These are phyloP conservation scores for Hypoxylon fragiforme DNA, from an alignment of 495 filamentous ascomycete genomes.

Conservation along the genomic window DNA sequence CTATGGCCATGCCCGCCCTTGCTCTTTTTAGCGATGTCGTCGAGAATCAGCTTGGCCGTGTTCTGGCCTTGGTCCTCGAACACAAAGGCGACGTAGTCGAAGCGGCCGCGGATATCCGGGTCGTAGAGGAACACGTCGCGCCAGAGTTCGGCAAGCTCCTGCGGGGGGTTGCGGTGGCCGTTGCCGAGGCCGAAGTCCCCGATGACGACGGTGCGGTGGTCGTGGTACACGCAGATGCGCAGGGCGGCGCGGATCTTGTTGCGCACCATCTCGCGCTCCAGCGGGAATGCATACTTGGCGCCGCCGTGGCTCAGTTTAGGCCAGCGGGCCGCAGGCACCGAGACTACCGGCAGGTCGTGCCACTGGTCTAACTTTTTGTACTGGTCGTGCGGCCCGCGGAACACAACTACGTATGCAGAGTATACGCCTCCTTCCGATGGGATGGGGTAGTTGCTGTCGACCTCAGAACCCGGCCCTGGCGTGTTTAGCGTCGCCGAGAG, in stretches of 20 bases:
- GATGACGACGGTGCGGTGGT: slow-evolving; percentile 63
- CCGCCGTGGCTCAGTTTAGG: slow-evolving; percentile 69
- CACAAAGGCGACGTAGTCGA: slow-evolving; percentile 70
- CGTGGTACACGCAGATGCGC: slow-evolving; percentile 64
- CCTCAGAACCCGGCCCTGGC: slow-evolving; percentile 47
- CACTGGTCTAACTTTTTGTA: slow-evolving; percentile 53
- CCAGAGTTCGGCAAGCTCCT: slow-evolving; percentile 71
- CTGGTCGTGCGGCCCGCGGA: slow-evolving; percentile 50
- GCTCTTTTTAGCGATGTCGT: slow-evolving; percentile 53
- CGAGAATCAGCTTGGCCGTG: slow-evolving; percentile 49
- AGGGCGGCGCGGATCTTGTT: slow-evolving; percentile 72
- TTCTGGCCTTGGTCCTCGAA: slow-evolving; percentile 58
- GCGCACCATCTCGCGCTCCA: slow-evolving; percentile 68
- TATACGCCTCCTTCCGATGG: slow-evolving; percentile 67
- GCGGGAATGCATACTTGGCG: slow-evolving; percentile 66
- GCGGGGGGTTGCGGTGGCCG: slow-evolving; percentile 67
- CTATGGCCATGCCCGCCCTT: slow-evolving; percentile 29
- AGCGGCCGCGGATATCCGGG: slow-evolving; percentile 66
- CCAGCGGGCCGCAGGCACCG: slow-evolving; percentile 67
- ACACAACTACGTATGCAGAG: slow-evolving; percentile 61
- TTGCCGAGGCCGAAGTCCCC: slow-evolving; percentile 73
- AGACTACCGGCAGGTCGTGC: slow-evolving; percentile 65
- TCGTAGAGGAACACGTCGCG: slow-evolving; percentile 65
- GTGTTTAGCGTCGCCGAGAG: slow-evolving; percentile 65
- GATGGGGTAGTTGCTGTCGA: slow-evolving; percentile 66